Base-by-base conservation (phyloP, 2,329 filamentous ascomycete genomes). In the Penicillium sp. region DNA sequence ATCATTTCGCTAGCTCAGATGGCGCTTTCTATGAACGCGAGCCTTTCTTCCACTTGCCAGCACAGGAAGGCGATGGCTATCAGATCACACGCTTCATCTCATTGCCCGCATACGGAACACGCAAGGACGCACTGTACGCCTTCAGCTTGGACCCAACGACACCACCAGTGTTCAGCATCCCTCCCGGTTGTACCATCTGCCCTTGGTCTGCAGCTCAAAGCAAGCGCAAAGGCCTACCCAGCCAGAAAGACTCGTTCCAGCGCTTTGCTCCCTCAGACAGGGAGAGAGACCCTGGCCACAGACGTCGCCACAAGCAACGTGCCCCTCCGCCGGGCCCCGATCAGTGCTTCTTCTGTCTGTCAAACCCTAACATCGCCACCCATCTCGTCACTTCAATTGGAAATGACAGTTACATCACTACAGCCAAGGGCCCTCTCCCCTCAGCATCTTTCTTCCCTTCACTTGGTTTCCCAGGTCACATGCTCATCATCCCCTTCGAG, bases 301-400 rank as follows among this genome's bases (percentile, higher is more conserved):
- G 53, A 65, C 70, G 70, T 16, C 67, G 72, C 5, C 65, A 61
- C 44, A 78, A 79, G 48, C 74, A 70, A 66, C 80, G 77, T 22
- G 75, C 72, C 5, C 85, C 72, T 22, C 72, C 70, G 1, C 73
- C 87, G 11, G 85, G 87, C 0, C 91, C 90, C 2, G 87, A 88
- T 48, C 83, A 88, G 66, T 99, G 94, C 76, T 99, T 94, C 79
- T 97, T 99, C 78, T 99, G 94, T 70, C 81, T 99, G 10, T 92
- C 90, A 5, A 97, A 96, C 71, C 85, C 89, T 5, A 88, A 88
- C 56, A 79, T 94, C 42, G 88, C 89, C 48, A 88, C 88, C 1
- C 93, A 99, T 74, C 88, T 99, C 73, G 88, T 97, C 65, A 88
- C 89, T 60, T 92, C 89, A 24, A 93, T 99, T 59, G 94, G 90